Base-by-base conservation (phyloP, 2,329 filamentous ascomycete genomes). In the Penicillium sp. region DNA sequence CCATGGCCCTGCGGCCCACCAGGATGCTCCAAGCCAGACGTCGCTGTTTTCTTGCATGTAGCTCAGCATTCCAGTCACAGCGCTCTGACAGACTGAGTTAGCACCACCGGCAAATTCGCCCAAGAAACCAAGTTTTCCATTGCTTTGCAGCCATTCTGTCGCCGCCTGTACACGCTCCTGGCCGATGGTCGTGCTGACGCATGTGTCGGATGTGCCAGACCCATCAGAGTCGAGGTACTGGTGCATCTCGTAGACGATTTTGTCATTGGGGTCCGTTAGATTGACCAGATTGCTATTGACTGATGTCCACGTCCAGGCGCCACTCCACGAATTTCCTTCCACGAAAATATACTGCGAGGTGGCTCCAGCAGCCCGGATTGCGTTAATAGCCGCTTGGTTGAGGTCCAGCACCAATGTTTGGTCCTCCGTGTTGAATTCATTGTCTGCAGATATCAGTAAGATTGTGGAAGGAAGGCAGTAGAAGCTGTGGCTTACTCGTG, bases 361-460 rank as follows among this genome's bases (percentile, higher is more conserved):
- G 7, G 85, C 85, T 9, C 85, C 85, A 7, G 84, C 79, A 9
- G 73, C 79, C 44, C 85, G 84, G 70, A 88, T 86, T 62, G 79
- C 83, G 66, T 86, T 69, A 63, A 88, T 86, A 58, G 85, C 86
- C 10, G 83, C 84, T 69, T 88, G 85, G 79, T 87, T 88, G 49
- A 88, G 82, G 63, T 81, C 71, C 13, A 83, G 74, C 14, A 87
- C 84, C 13, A 86, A 78, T 1, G 70, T 71, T 70, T 86, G 83
- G 64, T 85, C 82, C 80, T 87, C 85, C 68, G 81, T 80, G 69
- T 88, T 77, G 71, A 84, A 87, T 76, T 88, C 85, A 72, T 88
- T 88, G 80, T 87, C 65, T 77, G 67, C 13, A 41, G 10, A 43
- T 29, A 19, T 63, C 64, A 58, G 24, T 58, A 21, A 31, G 58